Evolutionary conservation across 768 basidiomycete species (phyloP), one percentile per base, ranked within the genome.

Genomic region (Lactarius evosmus): DNA sequence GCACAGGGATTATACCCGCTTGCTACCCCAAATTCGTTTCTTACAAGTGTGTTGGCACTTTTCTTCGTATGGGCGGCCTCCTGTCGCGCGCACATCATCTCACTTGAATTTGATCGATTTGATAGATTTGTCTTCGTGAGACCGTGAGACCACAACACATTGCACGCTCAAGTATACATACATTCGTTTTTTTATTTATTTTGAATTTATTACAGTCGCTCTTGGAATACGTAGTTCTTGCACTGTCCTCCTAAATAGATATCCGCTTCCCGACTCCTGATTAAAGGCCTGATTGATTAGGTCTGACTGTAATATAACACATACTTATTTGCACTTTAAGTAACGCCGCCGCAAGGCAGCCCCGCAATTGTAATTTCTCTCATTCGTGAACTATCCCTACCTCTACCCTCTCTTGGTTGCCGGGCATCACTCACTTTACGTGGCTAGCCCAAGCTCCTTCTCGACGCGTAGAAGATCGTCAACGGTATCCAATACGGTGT

Each of bases 401-500:
- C 32, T 34, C 11, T 14, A 6, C 14, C 22, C n/a, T 27, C 33
- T 46, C 3, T 3, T 22, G 8, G 12, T 40, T 41, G 16, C 11
- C 12, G 7, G 16, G 2, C 49, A 29, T 7, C 3, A 12, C 19
- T 3, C 12, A 30, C 41, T 40, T 38, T 63, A n/a, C 44, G 59
- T 36, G 25, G 29, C 25, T 12, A 0, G 9, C 6, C 11, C 22
- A 5, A 59, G 36, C 60, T 66, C 57, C 54, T 49, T 59, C 58
- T 68, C 67, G 16, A 46, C 12, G 22, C 61, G 60, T 30, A 68
- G 27, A 36, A 68, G 33, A 55, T 68, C 67, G 17, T 68, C 61
- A 12, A 68, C 4, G 3, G 67, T 68, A 22, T 62, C 67, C 29
- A 62, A 29, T 8, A 68, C 40, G 0, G 67, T 68, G 16, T 66